These are phyloP conservation scores for Tylopilus sp. DNA, from an alignment of 768 basidiomycete species.

Conservation along the genomic window DNA sequence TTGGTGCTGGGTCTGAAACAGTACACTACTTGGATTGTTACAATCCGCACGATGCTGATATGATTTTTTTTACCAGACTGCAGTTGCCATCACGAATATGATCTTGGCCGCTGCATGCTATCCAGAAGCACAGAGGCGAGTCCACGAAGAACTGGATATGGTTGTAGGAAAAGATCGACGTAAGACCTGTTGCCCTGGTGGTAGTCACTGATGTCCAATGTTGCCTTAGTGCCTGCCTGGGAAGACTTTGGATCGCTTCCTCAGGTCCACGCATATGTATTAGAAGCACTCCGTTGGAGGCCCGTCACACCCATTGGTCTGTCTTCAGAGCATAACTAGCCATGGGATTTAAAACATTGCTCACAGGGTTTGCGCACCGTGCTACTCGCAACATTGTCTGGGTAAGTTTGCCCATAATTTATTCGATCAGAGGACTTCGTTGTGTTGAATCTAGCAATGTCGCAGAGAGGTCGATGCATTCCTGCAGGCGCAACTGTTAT, in stretches of 20 bases:
- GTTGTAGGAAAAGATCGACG: constrained; percentile 42
- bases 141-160: constrained; percentile 52
- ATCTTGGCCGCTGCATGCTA: constrained; percentile 54
- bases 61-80: constrained; percentile 29
- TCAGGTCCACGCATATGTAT: constrained; percentile 36
- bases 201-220: neutral
- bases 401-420: too few relatives aligned
- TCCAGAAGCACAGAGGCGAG: constrained; percentile 46
- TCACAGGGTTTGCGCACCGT: neutral
- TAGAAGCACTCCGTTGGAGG: constrained; percentile 36
- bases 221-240: neutral
- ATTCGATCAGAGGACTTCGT: too few relatives aligned
- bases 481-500: neutral
- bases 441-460: too few relatives aligned
- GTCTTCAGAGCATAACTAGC: neutral
- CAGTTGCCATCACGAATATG: constrained; percentile 46
- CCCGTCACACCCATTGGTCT: constrained; percentile 17
- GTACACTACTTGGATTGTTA: constrained; percentile 9
- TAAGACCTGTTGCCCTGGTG: neutral
- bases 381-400: neutral
- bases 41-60: neutral
- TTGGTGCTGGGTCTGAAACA: constrained; percentile 58
- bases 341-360: neutral
- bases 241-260: constrained; percentile 8
- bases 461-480: neutral